Conservation (phyloP, 129 eudicot genomes). For the Silybum marianum region DNA sequence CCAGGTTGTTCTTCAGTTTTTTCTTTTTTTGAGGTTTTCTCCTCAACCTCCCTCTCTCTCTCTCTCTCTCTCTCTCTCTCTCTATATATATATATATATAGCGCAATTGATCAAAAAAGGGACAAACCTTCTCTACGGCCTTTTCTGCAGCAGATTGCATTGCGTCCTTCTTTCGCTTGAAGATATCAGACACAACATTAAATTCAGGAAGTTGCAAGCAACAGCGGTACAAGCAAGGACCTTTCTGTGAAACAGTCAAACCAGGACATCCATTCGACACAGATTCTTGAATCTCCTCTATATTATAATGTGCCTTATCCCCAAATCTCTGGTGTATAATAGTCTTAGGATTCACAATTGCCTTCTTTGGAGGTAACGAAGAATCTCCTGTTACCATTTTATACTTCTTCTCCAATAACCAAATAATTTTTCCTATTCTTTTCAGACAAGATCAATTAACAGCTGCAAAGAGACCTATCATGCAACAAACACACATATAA, state of each 20-base stretch:
- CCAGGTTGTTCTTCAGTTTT: no score
- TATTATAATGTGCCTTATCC: conserved; percentile 57
- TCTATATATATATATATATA: background rate
- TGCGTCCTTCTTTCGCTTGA: conserved; percentile 77
- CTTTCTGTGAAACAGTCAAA: conserved; percentile 63
- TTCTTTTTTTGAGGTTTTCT: no score
- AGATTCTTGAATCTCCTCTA: conserved; percentile 66
- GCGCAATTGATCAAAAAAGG: conserved; percentile 3
- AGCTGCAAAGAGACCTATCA: conserved; percentile 20
- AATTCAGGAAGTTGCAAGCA: conserved; percentile 78
- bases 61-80: no score
- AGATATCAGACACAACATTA: conserved; percentile 59
- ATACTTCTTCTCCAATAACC: conserved; percentile 23
- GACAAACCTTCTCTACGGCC: conserved; percentile 79
- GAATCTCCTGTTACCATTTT: conserved; percentile 46
- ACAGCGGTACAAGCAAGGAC: conserved; percentile 73
- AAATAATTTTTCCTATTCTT: background rate
- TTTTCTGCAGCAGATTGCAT: conserved; percentile 89
- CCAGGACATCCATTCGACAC: conserved; percentile 73
- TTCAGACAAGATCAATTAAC: conserved; percentile 1
- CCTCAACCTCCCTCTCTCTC: no score
- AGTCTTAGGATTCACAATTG: conserved; percentile 69
- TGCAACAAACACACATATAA: conserved; percentile 14
- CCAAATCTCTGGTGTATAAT: conserved; percentile 73
- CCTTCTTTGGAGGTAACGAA: conserved; percentile 49